Conservation (phyloP, 306 rosid genomes). For the Senna siamea region DNA sequence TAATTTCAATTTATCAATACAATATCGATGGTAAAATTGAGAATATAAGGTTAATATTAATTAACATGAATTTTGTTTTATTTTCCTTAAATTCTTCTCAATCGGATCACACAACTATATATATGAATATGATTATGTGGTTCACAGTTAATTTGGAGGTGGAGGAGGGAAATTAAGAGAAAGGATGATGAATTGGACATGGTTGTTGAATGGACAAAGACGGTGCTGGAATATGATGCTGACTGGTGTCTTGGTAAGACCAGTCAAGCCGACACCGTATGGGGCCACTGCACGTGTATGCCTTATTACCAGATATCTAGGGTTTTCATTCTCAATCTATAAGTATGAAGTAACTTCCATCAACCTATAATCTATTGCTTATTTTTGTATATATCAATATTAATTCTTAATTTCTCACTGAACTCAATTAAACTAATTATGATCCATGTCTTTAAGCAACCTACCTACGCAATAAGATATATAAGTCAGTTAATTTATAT, state of each 20-base stretch:
- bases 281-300: conserved; percentile 77
- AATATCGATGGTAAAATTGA: no score
- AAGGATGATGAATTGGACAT: neutral
- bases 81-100: no score
- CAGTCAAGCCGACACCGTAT: conserved; percentile 68
- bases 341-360: conserved; percentile 13
- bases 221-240: conserved; percentile 42
- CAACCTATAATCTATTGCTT: conserved; percentile 23
- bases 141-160: no score
- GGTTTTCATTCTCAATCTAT: conserved; percentile 40
- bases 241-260: conserved; percentile 48
- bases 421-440: neutral
- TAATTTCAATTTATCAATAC: no score
- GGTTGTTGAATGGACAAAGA: conserved; percentile 28
- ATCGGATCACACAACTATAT: no score
- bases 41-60: no score
- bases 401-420: neutral
- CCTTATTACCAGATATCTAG: conserved; percentile 51
- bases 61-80: no score
- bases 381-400: conserved; percentile 11
- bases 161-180: no score
- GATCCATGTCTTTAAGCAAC: conserved; percentile 24
- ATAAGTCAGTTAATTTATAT: neutral
- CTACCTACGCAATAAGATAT: neutral
- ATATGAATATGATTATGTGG: no score